Conservation (phyloP, 2,329 filamentous ascomycete species). For the Pseudocercospora pini-densiflorae region DNA sequence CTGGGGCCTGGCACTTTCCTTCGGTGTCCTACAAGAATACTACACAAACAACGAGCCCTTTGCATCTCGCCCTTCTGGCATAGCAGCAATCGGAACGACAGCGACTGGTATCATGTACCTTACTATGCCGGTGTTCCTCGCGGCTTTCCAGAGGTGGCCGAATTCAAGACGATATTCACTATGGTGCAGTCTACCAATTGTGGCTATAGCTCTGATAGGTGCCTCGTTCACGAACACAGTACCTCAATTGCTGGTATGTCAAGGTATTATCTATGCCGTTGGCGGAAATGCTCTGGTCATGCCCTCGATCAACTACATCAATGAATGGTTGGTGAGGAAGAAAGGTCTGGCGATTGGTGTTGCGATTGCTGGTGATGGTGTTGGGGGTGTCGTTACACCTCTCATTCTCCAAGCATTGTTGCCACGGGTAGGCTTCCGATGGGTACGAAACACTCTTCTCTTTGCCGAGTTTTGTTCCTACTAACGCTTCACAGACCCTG, state of each 20-base stretch:
- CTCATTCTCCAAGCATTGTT: constrained; percentile 51
- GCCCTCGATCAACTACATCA: constrained; percentile 25
- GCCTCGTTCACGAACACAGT: constrained; percentile 45
- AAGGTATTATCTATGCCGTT: constrained; percentile 46
- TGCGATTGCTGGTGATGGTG: constrained; percentile 49
- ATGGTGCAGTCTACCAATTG: constrained; percentile 43
- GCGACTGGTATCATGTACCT: constrained; percentile 51
- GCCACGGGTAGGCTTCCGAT: constrained; percentile 44
- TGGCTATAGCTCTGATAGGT: constrained; percentile 42
- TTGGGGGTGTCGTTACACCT: constrained; percentile 53
- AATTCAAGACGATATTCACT: constrained; percentile 28
- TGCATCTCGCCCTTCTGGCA: constrained; percentile 32
- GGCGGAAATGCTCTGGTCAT: constrained; percentile 29
- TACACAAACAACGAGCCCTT: constrained; percentile 35
- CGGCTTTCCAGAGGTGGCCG: constrained; percentile 44
- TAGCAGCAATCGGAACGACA: constrained; percentile 53
- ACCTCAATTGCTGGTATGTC: constrained; percentile 44
- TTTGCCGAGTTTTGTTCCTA: too few relatives aligned
- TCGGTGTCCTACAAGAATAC: constrained; percentile 38
- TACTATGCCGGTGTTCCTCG: constrained; percentile 47
- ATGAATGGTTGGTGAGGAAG: constrained; percentile 28
- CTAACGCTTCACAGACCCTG: too few relatives aligned
- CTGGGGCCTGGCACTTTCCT: constrained; percentile 39
- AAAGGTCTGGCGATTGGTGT: constrained; percentile 59
- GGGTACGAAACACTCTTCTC: constrained; percentile 27